phyloP scores from a whole-genome alignment of 768 basidiomycete genomes.

The Hypholoma fasciculare region DNA sequence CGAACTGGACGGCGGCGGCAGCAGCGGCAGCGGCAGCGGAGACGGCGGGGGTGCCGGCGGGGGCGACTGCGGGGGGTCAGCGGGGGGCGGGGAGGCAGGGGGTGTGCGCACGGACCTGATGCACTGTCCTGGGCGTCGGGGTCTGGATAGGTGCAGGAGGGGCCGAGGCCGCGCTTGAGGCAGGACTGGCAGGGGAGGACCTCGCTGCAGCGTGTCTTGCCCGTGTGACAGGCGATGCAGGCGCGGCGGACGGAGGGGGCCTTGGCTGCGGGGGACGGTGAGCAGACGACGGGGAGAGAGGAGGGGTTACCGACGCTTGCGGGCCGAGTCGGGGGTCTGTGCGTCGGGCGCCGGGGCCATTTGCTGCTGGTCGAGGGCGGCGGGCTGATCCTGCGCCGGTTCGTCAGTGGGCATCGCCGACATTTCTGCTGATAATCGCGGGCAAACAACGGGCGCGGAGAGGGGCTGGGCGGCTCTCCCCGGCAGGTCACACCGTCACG shows the following conservation, averaged over 20 bases:
- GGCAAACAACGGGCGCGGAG: conserved; percentile 2
- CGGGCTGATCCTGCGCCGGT: conserved; percentile 52
- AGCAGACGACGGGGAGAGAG: conserved; percentile 14
- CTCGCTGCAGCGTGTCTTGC: conserved; percentile 84
- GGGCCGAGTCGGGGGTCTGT: conserved; percentile 33
- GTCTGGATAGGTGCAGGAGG: conserved; percentile 75
- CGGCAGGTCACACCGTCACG: conserved; percentile 18
- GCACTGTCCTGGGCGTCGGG: conserved; percentile 60
- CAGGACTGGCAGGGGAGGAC: conserved; percentile 84
- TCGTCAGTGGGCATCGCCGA: conserved; percentile 76
- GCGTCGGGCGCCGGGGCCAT: conserved; percentile 39
- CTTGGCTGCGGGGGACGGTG: conserved; percentile 52
- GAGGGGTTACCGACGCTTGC: conserved; percentile 57
- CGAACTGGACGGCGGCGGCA: conserved; percentile 39
- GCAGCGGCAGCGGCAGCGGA: conserved; percentile 18
- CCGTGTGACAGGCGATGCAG: conserved; percentile 78
- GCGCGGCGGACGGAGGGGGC: conserved; percentile 81
- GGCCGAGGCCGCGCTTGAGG: conserved; percentile 75
- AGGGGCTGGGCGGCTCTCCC: conserved; percentile 9
- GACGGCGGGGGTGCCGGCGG: conserved; percentile 11
- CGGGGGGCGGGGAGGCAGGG: conserved; percentile 19
- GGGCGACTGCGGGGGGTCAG: background rate
- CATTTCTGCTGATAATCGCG: conserved; percentile 43
- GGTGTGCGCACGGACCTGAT: conserved; percentile 39
- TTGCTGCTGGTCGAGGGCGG: conserved; percentile 61